These are phyloP conservation scores for Penicillium coffeae DNA, from an alignment of 495 filamentous ascomycete species.

Conservation along the genomic window DNA sequence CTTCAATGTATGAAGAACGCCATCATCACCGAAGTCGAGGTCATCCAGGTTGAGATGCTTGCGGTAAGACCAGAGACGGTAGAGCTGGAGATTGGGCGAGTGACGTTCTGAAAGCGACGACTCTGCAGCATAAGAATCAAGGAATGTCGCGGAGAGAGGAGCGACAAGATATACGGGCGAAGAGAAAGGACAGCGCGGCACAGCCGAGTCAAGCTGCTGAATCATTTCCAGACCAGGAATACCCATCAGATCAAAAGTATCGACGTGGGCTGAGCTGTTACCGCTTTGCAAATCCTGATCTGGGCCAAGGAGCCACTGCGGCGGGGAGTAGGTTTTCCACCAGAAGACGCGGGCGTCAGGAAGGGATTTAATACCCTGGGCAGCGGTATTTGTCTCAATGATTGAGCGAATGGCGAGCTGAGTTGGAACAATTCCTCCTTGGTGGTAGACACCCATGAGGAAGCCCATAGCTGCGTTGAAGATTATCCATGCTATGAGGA, in stretches of 20 bases:
- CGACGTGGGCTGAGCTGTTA: slow-evolving; percentile 39
- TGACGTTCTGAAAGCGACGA: slow-evolving; percentile 15
- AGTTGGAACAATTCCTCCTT: slow-evolving; percentile 83
- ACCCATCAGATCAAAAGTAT: slow-evolving; percentile 82
- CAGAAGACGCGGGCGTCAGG: slow-evolving; percentile 70
- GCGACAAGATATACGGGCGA: slow-evolving; percentile 58
- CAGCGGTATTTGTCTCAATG: slow-evolving; percentile 18
- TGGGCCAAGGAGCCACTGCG: slow-evolving; percentile 83
- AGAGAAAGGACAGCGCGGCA: slow-evolving; percentile 50
- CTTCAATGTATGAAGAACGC: slow-evolving; percentile 66
- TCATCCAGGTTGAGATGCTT: slow-evolving; percentile 89
- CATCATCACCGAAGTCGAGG: slow-evolving; percentile 83
- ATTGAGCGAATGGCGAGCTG: slow-evolving; percentile 56
- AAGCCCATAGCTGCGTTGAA: slow-evolving; percentile 79
- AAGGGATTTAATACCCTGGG: slow-evolving; percentile 33
- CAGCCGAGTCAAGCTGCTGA: slow-evolving; percentile 45
- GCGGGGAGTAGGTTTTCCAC: slow-evolving; percentile 98
- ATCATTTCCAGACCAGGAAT: slow-evolving; percentile 60
- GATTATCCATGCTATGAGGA: slow-evolving; percentile 67
- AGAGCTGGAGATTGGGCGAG: slow-evolving; percentile 34
- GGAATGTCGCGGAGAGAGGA: slow-evolving; percentile 64
- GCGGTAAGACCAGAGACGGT: slow-evolving; percentile 66
- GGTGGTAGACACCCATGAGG: slow-evolving; percentile 90
- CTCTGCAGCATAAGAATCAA: slow-evolving; percentile 55
- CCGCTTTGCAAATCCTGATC: slow-evolving; percentile 47